Evolutionary conservation across 2,329 filamentous ascomycete genomes (phyloP), one percentile per base, ranked within the genome.

Genomic region (Pestalotiopsis sp.): DNA sequence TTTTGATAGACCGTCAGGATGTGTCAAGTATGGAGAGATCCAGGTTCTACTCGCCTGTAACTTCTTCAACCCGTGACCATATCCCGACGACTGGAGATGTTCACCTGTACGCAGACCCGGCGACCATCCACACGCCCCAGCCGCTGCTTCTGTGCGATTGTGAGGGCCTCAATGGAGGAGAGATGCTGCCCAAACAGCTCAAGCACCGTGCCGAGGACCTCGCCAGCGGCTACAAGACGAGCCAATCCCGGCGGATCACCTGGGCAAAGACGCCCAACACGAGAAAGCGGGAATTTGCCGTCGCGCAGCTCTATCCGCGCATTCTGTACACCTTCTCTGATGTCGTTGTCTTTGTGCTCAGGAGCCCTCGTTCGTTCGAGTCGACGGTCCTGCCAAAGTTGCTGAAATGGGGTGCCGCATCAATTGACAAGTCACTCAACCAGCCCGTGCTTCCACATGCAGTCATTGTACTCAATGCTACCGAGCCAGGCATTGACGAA

Each of bases 371-470:
- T 70, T 80, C 80, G 5, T 78, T 84, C 57, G 82, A 84, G 65
- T 76, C 75, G 6, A 74, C 72, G 10, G 80, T 81, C 20, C 75
- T 85, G 22, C 75, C 78, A 62, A 77, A 75, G 68, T 75, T 88
- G 4, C 72, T 87, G 13, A 77, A 81, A 52, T 88, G 85, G 85
- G 85, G 84, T 14, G 79, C 80, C 2, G 81, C 83, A 13, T 82
- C 83, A 1, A 76, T 87, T 6, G 85, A 87, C 69, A 85, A 81
- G 68, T 85, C 85, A 0, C 79, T 83, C 57, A 88, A 88, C 68
- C 86, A 88, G 70, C 85, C 86, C 0, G 80, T 83, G 2, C 78
- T 88, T 3, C 85, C 86, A 2, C 84, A 87, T 71, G 85, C 83
- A 5, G 81, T 88, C 65, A 83, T 88, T 56, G 84, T 83, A 0